These are phyloP conservation scores for Ammopiptanthus mongolicus DNA, from an alignment of 306 rosid genomes.

Conservation along the genomic window DNA sequence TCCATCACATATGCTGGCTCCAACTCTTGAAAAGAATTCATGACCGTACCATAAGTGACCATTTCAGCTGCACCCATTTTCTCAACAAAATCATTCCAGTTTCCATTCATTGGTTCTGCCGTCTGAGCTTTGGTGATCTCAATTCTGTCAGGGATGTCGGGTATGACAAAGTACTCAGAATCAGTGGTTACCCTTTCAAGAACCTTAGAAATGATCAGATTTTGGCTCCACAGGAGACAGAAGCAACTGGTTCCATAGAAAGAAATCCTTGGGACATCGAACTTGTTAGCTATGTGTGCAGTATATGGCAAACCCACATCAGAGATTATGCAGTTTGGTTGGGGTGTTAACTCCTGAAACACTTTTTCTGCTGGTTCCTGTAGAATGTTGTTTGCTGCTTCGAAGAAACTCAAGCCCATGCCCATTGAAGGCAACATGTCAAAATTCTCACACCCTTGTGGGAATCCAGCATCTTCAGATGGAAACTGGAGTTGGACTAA, in stretches of 20 bases:
- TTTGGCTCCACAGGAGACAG: constrained; percentile 24
- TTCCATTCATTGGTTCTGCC: background rate
- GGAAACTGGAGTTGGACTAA: constrained; percentile 28
- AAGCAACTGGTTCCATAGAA: constrained; percentile 46
- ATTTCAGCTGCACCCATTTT: constrained; percentile 40
- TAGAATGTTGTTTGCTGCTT: constrained; percentile 16
- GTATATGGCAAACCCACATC: constrained; percentile 53
- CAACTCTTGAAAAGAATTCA: constrained; percentile 62
- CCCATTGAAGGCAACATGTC: constrained; percentile 51
- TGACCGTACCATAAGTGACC: constrained; percentile 33
- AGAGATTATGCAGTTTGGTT: constrained; percentile 62
- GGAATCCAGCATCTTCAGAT: constrained; percentile 38
- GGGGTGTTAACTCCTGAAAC: constrained; percentile 31
- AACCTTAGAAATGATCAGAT: background rate
- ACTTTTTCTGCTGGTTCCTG: constrained; percentile 32
- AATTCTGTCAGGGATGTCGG: constrained; percentile 38
- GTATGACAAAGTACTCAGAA: constrained; percentile 35
- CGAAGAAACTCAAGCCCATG: constrained; percentile 18
- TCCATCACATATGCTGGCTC: constrained; percentile 36
- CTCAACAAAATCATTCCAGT: constrained; percentile 9
- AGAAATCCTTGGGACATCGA: constrained; percentile 53
- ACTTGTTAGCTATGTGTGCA: constrained; percentile 34
- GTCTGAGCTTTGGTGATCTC: constrained; percentile 38
- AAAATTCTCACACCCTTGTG: constrained; percentile 57
- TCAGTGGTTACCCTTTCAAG: constrained; percentile 27